Evolutionary conservation across 352 stramenopile genomes (phyloP).

Genomic region (Phytopythium ostracodes): DNA sequence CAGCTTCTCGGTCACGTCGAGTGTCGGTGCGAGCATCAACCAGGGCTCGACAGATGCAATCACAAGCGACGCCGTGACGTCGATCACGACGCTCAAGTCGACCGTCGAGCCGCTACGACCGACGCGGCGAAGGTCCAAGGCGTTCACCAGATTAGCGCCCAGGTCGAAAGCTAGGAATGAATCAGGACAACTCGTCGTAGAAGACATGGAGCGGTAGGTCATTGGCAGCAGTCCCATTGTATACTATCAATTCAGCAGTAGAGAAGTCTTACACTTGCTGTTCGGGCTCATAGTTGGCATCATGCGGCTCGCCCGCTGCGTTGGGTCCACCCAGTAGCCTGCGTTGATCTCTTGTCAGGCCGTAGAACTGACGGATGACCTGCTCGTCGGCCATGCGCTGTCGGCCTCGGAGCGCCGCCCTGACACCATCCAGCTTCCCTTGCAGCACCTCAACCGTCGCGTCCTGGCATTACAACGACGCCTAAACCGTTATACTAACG

Average conservation of each 20-base stretch:
- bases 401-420: constrained; percentile 13
- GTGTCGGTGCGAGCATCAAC: not conserved
- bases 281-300: not conserved
- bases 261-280: not conserved
- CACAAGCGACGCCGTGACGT: not conserved
- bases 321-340: not conserved
- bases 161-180: not conserved
- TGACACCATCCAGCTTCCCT: constrained; percentile 11
- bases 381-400: constrained; percentile 13
- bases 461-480: constrained; percentile 11
- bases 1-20: not conserved
- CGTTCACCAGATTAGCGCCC: not conserved
- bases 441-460: constrained; percentile 10
- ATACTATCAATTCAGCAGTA: not conserved
- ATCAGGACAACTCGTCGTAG: constrained; percentile 6
- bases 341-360: not conserved
- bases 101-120: not conserved
- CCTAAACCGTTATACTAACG: not conserved
- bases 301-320: not conserved
- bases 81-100: not conserved
- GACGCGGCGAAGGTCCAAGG: not conserved
- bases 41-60: not conserved
- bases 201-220: constrained; percentile 10
- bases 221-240: too few relatives aligned
- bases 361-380: constrained; percentile 13